These are phyloP conservation scores for Berkeleyomyces rouxiae DNA, from an alignment of 2,329 filamentous ascomycete genomes.

Conservation along the genomic window DNA sequence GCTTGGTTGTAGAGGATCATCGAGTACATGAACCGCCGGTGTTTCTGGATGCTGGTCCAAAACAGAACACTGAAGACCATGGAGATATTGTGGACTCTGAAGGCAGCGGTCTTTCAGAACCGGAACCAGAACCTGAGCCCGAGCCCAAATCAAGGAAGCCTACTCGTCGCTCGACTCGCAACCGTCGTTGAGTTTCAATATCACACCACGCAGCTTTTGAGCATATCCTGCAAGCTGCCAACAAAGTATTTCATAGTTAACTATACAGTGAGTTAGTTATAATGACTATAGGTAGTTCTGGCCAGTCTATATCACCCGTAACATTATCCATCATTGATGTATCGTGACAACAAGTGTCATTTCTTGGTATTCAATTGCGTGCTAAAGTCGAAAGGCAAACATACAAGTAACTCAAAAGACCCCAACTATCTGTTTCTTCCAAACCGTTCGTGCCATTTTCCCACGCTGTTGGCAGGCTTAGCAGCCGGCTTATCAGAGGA, in stretches of 20 bases:
- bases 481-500: constrained; percentile 16
- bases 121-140: background rate
- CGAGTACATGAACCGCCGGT: background rate
- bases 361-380: too few relatives aligned
- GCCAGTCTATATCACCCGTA: too few relatives aligned
- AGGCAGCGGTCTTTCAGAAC: background rate
- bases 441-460: constrained; percentile 46
- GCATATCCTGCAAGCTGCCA: too few relatives aligned
- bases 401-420: background rate
- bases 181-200: background rate
- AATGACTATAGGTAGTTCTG: too few relatives aligned
- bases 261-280: too few relatives aligned
- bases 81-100: background rate
- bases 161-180: background rate
- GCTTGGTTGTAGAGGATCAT: constrained; percentile 8
- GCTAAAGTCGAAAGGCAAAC: background rate
- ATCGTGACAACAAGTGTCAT: too few relatives aligned
- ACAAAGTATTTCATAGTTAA: too few relatives aligned
- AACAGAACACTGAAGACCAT: background rate
- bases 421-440: constrained; percentile 26
- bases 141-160: background rate
- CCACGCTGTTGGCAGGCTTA: constrained; percentile 22
- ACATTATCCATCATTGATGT: too few relatives aligned
- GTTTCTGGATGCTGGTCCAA: background rate
- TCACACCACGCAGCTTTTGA: too few relatives aligned